phyloP scores from a whole-genome alignment of 2,329 filamentous ascomycete genomes.

The Orbilia quercus region DNA sequence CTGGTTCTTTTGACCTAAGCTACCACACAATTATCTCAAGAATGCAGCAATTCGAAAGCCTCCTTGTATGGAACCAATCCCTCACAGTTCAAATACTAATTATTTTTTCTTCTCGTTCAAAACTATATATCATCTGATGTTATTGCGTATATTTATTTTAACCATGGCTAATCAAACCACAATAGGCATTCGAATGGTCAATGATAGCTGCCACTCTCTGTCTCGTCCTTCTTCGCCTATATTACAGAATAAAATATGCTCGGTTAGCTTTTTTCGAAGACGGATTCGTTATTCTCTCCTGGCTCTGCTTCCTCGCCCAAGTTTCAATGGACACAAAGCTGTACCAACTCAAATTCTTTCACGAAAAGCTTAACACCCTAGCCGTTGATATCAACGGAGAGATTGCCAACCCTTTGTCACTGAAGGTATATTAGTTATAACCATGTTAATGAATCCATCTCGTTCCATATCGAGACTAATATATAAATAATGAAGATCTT shows the following conservation, averaged over 20 bases:
- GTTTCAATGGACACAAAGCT: slow-evolving; percentile 28
- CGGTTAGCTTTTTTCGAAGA: slow-evolving; percentile 41
- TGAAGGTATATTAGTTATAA: slow-evolving; percentile 20
- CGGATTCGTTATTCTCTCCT: slow-evolving; percentile 42
- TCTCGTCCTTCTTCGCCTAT: slow-evolving; percentile 40
- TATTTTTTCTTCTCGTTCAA: not conserved
- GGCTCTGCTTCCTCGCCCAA: slow-evolving; percentile 42
- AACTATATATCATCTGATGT: too few relatives aligned
- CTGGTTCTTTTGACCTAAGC: not conserved
- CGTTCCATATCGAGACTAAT: not conserved
- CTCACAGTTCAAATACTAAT: not conserved
- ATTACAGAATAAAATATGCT: slow-evolving; percentile 21
- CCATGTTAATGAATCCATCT: not conserved
- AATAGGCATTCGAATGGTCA: slow-evolving; percentile 53
- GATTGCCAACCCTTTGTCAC: not conserved
- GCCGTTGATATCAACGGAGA: slow-evolving; percentile 18
- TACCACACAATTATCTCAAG: not conserved
- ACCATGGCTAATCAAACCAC: too few relatives aligned
- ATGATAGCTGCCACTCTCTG: slow-evolving; percentile 35
- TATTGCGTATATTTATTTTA: too few relatives aligned
- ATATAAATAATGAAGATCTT: slow-evolving; percentile 24
- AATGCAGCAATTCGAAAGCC: slow-evolving; percentile 13
- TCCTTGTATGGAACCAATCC: slow-evolving; percentile 2
- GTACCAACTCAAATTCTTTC: slow-evolving; percentile 33
- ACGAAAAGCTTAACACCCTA: slow-evolving; percentile 8